These are phyloP conservation scores for Bipolaris victoriae DNA, from an alignment of 2,329 filamentous ascomycete genomes.

Conservation along the genomic window DNA sequence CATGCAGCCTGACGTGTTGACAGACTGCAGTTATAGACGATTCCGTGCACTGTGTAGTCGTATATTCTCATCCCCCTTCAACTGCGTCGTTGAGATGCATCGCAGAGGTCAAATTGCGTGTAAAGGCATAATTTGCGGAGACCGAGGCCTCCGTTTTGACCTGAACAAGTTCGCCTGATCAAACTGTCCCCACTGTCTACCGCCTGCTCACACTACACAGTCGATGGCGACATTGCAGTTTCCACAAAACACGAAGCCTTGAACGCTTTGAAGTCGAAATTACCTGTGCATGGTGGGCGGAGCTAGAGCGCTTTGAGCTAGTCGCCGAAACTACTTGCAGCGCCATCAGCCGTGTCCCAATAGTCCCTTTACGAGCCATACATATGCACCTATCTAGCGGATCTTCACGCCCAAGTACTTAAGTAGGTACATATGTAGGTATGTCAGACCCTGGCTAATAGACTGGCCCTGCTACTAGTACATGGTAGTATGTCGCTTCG, in stretches of 20 bases:
- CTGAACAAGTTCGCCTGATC: background rate
- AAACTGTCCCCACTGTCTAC: background rate
- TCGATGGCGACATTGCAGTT: slow-evolving; percentile 3
- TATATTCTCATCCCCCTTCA: background rate
- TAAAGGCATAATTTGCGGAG: background rate
- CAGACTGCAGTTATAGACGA: background rate
- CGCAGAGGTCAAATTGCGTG: background rate
- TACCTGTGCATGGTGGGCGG: slow-evolving; percentile 16
- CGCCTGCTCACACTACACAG: slow-evolving; percentile 2
- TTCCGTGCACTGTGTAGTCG: background rate
- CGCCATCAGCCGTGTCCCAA: slow-evolving; percentile 16
- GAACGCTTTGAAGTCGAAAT: slow-evolving; percentile 20
- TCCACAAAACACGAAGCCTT: slow-evolving; percentile 4
- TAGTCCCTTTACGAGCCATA: slow-evolving; percentile 18
- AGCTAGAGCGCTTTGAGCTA: slow-evolving; percentile 20
- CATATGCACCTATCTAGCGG: slow-evolving; percentile 5
- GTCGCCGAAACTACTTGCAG: slow-evolving; percentile 16
- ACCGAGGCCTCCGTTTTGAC: background rate
- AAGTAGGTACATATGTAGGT: too few species aligned
- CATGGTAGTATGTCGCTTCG: background rate
- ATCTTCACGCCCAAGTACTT: background rate
- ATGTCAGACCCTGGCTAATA: slow-evolving; percentile 5
- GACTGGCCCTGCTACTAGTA: slow-evolving; percentile 16
- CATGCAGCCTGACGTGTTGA: background rate
- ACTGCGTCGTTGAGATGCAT: background rate